Base-by-base conservation (phyloP, 2,329 filamentous ascomycete genomes). In the Thielaviopsis ethacetica region DNA sequence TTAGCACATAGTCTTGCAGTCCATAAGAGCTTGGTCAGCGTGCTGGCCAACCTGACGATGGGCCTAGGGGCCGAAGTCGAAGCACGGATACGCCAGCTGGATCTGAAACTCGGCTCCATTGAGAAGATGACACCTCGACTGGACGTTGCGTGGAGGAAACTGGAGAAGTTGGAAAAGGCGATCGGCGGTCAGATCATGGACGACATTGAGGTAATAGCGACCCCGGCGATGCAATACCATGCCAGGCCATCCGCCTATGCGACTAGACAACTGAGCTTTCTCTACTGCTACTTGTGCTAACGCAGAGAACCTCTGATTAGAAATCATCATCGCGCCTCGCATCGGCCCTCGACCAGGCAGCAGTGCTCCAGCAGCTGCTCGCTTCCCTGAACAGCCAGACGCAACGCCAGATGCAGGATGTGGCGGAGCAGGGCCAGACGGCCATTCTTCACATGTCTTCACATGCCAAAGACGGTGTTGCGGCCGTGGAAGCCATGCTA, bases 1-100 rank as follows among this genome's bases (percentile, higher is more conserved):
- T 21, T 54, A 62, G 61, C 57, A 19, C 61, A 61, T 52, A 61
- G 30, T 54, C 53, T 62, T 22, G 53, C 58, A 17, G 51, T 62
- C n/a, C 60, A 62, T 24, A 60, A 61, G 50, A 57, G 59, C 15
- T 55, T 62, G 19, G 58, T 57, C 10, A 61, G 50, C 10, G 54
- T 62, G 7, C 30, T 62, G 17, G 57, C 55, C 44, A 61, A 57
- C 22, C 49, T 62, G 13, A 51, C 57, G 6, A 54, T 53, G 49
- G 56, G 54, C 6, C 57, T 62, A 3, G 59, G 61, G 21, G 19
- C 19, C 7, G 53, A 60, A 34, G 49, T 58, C 19, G 53, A 56
- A 15, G 54, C 26, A 30, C 52, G 56, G 26, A 47, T 59, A 26
- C 41, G 27, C n/a, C 34, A 30, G n/a, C 54, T 59, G 13, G 58